A percentile compares a stretch with the other conserved stretches of the same genome.
phyloP scores from a whole-genome alignment of 306 rosid genomes.

The Pterocarpus santalinus region DNA sequence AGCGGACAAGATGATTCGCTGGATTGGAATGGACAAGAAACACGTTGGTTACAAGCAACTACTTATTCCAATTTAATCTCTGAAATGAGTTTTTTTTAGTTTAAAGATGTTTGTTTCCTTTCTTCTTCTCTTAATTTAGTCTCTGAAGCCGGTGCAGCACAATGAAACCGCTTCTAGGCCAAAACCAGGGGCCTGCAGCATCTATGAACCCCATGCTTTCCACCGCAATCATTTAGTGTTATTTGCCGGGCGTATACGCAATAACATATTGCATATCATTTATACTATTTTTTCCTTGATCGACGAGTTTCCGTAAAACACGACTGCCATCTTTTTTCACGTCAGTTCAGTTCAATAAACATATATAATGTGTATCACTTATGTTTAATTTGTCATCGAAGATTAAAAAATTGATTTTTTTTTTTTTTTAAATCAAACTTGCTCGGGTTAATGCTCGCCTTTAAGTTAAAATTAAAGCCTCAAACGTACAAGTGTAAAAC shows the following conservation, averaged over 20 bases:
- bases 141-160: slow-evolving; percentile 31
- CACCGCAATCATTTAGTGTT: background rate
- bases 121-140: background rate
- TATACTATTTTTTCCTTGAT: background rate
- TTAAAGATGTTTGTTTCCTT: background rate
- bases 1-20: background rate
- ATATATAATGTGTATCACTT: background rate
- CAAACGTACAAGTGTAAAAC: background rate
- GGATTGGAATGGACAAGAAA: slow-evolving; percentile 27
- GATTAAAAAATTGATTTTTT: no score
- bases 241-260: background rate
- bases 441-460: background rate
- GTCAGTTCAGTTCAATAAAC: background rate
- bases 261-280: background rate
- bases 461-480: background rate
- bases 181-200: slow-evolving; percentile 38
- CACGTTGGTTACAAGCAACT: slow-evolving; percentile 27
- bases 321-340: background rate
- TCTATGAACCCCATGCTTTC: background rate
- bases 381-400: background rate
- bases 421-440: no score
- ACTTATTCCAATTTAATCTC: background rate
- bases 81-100: background rate
- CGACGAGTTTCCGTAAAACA: background rate
- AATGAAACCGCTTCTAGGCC: slow-evolving; percentile 44